Base-by-base conservation (phyloP, 768 basidiomycete species). In the Favolaschia claudopus region DNA sequence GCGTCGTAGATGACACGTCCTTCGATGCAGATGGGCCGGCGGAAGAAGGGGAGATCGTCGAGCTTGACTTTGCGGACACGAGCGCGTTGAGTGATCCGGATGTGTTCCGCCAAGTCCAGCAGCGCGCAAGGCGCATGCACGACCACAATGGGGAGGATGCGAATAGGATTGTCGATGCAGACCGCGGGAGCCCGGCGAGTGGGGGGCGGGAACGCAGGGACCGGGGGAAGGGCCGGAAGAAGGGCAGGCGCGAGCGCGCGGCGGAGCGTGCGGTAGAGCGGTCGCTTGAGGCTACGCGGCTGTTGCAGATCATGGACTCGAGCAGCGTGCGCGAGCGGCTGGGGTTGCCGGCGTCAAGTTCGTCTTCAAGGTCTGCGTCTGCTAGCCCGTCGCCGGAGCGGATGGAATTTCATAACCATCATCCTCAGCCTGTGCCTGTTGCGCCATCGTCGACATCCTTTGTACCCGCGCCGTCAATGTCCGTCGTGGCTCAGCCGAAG, bases 31-130 rank as follows among this genome's bases (percentile, higher is more conserved):
- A 68, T 7, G 75, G 74, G 34, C 76, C 74, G 3, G 68, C 68
- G 10, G 78, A 79, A n/a, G 83, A 83, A 6, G 79, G 78, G 5
- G 89, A 89, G 52, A 84, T 92, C 24, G 82, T 92, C 10, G 91
- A 92, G 70, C 84, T 92, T 47, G 88, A 89, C 69, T 92, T 90
- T 66, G 80, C 81, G 6, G 91, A 92, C 53, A 92, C 83, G 38
- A 87, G 88, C 55, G 85, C 88, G 20, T 70, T 92, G 66, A 90
- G 89, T 68, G 86, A 92, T 63, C 84, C 85, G 2, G 82, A 81
- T 44, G 81, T 82, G 10, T 90, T 89, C 65, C 72, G 73, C 28
- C 72, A 72, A 66, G 79, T 72, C 57, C 65, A 64, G 51, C 61
- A 68, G 58, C 64, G 64, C 50, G 69, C 63, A 56, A 67, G 68